phyloP scores from a whole-genome alignment of 2,329 filamentous ascomycete species.

The Aspergillaceae sp. region DNA sequence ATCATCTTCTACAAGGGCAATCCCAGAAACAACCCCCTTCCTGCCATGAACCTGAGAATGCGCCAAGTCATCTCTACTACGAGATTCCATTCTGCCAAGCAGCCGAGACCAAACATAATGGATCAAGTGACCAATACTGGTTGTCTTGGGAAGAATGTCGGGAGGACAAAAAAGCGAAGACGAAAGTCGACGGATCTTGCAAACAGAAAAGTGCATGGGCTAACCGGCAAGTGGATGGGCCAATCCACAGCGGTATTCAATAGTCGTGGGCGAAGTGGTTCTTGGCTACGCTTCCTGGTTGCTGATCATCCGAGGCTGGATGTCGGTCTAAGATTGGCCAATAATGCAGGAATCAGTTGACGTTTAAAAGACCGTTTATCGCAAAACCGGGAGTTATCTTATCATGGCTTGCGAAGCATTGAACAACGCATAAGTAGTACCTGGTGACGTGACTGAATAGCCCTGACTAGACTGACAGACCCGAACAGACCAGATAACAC shows the following conservation, averaged over 20 bases:
- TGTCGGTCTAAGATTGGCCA: slow-evolving; percentile 11
- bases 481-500: not conserved
- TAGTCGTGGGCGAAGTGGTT: slow-evolving; percentile 13
- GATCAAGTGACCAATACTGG: not conserved
- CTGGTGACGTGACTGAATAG: too few species aligned
- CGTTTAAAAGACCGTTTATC: too few species aligned
- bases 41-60: not conserved
- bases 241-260: slow-evolving; percentile 1
- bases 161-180: too few species aligned
- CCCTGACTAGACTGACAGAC: not conserved
- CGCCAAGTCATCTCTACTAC: not conserved
- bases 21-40: not conserved
- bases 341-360: too few species aligned
- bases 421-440: too few species aligned
- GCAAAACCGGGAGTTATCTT: too few species aligned
- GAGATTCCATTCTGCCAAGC: not conserved
- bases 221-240: not conserved
- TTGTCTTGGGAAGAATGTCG: too few species aligned
- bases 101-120: not conserved
- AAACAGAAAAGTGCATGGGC: too few species aligned
- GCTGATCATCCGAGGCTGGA: slow-evolving; percentile 26
- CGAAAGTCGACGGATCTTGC: too few species aligned
- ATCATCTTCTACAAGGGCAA: not conserved
- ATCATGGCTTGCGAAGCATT: too few species aligned
- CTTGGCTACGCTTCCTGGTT: slow-evolving; percentile 18